Evolutionary conservation across 768 basidiomycete genomes (phyloP).

Genomic region (Lactifluus piperatus): DNA sequence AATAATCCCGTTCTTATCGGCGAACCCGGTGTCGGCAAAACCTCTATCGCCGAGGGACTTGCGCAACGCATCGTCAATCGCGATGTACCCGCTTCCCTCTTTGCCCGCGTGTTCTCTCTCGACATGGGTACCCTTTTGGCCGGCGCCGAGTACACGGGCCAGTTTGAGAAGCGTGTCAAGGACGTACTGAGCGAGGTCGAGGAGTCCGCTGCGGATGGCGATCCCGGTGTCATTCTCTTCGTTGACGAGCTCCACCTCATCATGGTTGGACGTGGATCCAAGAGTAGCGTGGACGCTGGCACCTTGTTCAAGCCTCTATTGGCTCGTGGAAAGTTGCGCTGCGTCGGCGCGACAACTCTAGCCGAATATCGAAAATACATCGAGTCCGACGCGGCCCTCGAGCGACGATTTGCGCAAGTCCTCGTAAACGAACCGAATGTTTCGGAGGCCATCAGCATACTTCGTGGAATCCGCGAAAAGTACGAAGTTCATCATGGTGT

Average conservation of each 20-base stretch:
- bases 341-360: conserved; percentile 88
- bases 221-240: conserved; percentile 75
- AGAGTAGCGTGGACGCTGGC: conserved; percentile 89
- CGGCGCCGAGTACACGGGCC: conserved; percentile 86
- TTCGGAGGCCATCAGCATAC: conserved; percentile 83
- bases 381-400: conserved; percentile 86
- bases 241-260: conserved; percentile 93
- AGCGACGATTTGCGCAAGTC: conserved; percentile 90
- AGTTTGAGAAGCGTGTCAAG: conserved; percentile 96
- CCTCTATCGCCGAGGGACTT: conserved; percentile 89
- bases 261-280: conserved; percentile 78
- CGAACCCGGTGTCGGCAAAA: conserved; percentile 93
- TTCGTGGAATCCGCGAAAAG: conserved; percentile 90
- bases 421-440: conserved; percentile 87
- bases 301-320: conserved; percentile 90
- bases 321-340: conserved; percentile 69
- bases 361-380: conserved; percentile 90
- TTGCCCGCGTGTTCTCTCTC: conserved; percentile 71
- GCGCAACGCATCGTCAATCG: conserved; percentile 93
- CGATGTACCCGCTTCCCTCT: conserved; percentile 72
- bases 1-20: conserved; percentile 97
- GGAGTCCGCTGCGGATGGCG: conserved; percentile 69
- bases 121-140: conserved; percentile 97
- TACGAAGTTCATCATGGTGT: conserved; percentile 88
- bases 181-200: conserved; percentile 88